Base-by-base conservation (phyloP, 345 rosid genomes). In the Raphanus sativus region DNA sequence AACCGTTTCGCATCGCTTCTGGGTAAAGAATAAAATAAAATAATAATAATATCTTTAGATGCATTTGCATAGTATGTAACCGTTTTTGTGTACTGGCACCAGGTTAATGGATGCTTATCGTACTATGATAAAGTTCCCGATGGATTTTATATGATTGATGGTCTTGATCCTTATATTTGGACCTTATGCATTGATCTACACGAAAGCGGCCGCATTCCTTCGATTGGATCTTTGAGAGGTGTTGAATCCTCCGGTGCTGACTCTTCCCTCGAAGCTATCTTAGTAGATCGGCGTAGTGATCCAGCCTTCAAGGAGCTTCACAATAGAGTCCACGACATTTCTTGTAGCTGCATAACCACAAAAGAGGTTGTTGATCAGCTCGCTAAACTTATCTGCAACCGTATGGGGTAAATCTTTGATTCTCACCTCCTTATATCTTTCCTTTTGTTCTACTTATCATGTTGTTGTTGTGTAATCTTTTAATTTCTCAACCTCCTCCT, bases 61-160 rank as follows among this genome's bases (percentile, higher is more conserved):
- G 52, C 21, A 68, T 54, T n/a, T 79, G 63, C 61, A 69, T 62
- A 32, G 6, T n/a, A n/a, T 69, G 24, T 79, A 25, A 80, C 64
- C 73, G 55, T 77, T 71, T 28, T 25, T 65, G 70, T 77, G 42
- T 80, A 65, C 38, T 85, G 3, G 78, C 67, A 74, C 77, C 91
- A 96, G 98, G 98, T 93, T 70, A 96, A 87, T 86, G 95, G 99
- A 75, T 89, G 97, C 84, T 86, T 96, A 74, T 96, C 99, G 16
- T 96, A 96, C 81, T 87, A 82, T 29, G 97, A 93, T 80, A 90
- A 84, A 86, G 86, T 96, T 83, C 98, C 99, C 21, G 98, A 96
- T 89, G 98, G 99, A 30, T 93, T 96, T 86, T 96, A 90, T 83
- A 81, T 84, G 79, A 89, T 96, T 73, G 71, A 84, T 82, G 99